Conservation (phyloP, 1,284 basidiomycete species). For the Termitomyces sp. region DNA sequence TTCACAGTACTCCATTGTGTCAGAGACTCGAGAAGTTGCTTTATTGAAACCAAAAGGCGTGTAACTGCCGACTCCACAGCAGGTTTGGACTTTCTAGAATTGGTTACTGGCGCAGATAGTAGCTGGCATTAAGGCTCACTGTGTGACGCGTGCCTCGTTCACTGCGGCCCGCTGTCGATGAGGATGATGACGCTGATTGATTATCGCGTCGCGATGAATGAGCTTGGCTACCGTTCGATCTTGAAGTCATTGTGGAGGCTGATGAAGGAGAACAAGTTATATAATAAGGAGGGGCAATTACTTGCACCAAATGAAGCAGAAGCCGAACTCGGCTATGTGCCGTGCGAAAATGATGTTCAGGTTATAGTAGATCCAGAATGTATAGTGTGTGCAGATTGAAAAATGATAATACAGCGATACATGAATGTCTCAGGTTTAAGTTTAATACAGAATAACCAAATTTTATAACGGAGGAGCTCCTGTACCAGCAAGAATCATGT, state of each 20-base stretch:
- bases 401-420: constrained; percentile 3
- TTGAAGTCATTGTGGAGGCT: constrained; percentile 22
- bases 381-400: background rate
- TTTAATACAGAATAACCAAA: background rate
- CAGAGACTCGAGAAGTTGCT: constrained; percentile 88
- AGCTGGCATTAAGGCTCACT: constrained; percentile 21
- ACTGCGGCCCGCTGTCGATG: constrained; percentile 21
- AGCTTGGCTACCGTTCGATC: constrained; percentile 21
- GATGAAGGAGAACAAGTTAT: background rate
- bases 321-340: background rate
- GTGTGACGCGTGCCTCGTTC: constrained; percentile 26
- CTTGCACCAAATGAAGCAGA: background rate
- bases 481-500: constrained; percentile 53
- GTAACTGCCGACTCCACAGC: constrained; percentile 92
- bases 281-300: background rate
- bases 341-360: constrained; percentile 1
- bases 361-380: background rate
- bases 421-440: background rate
- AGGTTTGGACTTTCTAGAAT: constrained; percentile 36
- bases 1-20: constrained; percentile 83
- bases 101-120: constrained; percentile 9
- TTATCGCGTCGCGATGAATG: constrained; percentile 43
- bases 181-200: constrained; percentile 38
- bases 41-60: constrained; percentile 90
- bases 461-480: constrained; percentile 33